These are phyloP conservation scores for Lophium mytilinum DNA, from an alignment of 495 filamentous ascomycete species.

Conservation along the genomic window DNA sequence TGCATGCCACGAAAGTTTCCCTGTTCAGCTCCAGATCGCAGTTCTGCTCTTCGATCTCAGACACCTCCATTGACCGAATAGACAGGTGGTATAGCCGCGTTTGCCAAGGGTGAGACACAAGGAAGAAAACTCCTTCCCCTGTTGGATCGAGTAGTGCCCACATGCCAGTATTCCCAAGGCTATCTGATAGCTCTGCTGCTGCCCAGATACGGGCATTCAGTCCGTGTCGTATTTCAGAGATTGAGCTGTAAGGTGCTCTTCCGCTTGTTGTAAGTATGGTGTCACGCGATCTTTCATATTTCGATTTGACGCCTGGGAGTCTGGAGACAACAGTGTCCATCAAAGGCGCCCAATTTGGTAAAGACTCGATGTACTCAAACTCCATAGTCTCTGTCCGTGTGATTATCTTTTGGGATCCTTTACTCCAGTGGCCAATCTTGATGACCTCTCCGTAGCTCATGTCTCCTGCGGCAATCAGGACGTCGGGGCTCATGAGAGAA, in stretches of 20 bases:
- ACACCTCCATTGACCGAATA: not conserved
- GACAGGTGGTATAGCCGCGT: conserved; percentile 6
- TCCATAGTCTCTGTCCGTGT: conserved; percentile 25
- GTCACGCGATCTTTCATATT: conserved; percentile 6
- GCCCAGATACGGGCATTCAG: conserved; percentile 20
- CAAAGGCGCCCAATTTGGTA: conserved; percentile 78
- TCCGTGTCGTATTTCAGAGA: conserved; percentile 30
- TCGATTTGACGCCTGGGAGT: conserved; percentile 5
- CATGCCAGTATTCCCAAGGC: conserved; percentile 18
- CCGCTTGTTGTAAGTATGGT: conserved; percentile 29
- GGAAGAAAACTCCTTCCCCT: conserved; percentile 3
- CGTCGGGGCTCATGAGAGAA: conserved; percentile 50
- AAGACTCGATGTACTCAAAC: conserved; percentile 46
- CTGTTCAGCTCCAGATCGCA: conserved; percentile 10
- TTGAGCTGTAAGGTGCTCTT: conserved; percentile 26
- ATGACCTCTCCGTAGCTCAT: conserved; percentile 55
- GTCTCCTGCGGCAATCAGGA: conserved; percentile 73
- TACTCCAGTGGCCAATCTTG: conserved; percentile 16
- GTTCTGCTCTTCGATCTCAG: conserved; percentile 3
- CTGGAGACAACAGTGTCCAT: conserved; percentile 53
- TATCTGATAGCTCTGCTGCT: not conserved
- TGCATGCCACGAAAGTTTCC: conserved; percentile 24
- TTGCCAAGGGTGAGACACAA: conserved; percentile 9
- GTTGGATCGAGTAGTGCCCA: conserved; percentile 18
- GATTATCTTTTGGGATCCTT: not conserved